Evolutionary conservation across 768 basidiomycete genomes (phyloP).

Genomic region (Lactarius trivialis): DNA sequence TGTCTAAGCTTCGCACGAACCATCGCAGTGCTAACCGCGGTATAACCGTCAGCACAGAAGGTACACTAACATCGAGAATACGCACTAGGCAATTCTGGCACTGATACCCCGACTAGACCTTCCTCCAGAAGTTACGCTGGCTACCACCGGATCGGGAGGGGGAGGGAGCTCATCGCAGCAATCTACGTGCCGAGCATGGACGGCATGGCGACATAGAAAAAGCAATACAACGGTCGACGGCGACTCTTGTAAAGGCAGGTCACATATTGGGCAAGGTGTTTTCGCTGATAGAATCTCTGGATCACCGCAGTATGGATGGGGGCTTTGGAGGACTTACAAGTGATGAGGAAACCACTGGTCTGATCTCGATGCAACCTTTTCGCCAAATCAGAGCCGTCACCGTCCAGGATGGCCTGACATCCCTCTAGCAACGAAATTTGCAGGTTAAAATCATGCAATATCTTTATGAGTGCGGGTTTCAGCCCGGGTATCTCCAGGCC

Average conservation of each 20-base stretch:
- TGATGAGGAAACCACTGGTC: slow-evolving; percentile 70
- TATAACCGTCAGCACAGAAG: not conserved
- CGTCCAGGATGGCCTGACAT: slow-evolving; percentile 78
- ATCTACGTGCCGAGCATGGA: slow-evolving; percentile 74
- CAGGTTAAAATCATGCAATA: slow-evolving; percentile 91
- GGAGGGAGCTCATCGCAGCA: slow-evolving; percentile 57
- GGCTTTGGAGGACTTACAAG: slow-evolving; percentile 44
- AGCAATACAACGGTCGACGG: slow-evolving; percentile 59
- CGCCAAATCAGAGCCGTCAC: slow-evolving; percentile 73
- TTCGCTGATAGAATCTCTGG: slow-evolving; percentile 40
- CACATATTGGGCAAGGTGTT: slow-evolving; percentile 62
- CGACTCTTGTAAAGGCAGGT: slow-evolving; percentile 47
- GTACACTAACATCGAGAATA: not conserved
- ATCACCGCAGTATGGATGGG: not conserved
- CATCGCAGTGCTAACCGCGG: slow-evolving; percentile 52
- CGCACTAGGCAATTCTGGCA: slow-evolving; percentile 73
- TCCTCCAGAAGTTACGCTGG: slow-evolving; percentile 38
- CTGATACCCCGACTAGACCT: slow-evolving; percentile 43
- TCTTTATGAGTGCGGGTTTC: slow-evolving; percentile 92
- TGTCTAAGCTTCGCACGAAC: slow-evolving; percentile 55
- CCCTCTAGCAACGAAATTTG: slow-evolving; percentile 92
- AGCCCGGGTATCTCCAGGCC: slow-evolving; percentile 95
- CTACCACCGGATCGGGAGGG: slow-evolving; percentile 49
- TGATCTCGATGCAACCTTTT: slow-evolving; percentile 66
- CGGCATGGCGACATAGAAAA: slow-evolving; percentile 84